These are phyloP conservation scores for Narthecium ossifragum DNA, from an alignment of 106 monocot species.

Conservation along the genomic window DNA sequence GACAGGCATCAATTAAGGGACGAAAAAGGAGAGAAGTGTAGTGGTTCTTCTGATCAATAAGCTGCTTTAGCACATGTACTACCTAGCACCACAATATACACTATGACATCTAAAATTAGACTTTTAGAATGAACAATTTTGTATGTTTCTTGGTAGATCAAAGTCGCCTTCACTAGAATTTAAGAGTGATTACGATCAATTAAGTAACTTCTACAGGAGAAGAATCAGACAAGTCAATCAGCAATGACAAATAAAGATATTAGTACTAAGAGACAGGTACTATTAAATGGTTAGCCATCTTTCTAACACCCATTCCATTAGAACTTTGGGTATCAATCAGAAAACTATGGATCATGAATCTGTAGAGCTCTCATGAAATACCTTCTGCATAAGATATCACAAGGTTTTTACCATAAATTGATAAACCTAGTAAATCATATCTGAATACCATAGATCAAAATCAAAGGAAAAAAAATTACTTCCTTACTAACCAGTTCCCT, in stretches of 20 bases:
- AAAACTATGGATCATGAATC: not conserved
- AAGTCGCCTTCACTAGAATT: not conserved
- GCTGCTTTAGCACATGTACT: not conserved
- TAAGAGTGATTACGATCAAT: no score
- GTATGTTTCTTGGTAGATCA: not conserved
- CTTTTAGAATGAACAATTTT: not conserved
- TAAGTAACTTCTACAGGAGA: no score
- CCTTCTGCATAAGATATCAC: no score
- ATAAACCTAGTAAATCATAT: not conserved
- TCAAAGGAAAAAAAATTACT: not conserved
- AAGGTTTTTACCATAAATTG: no score
- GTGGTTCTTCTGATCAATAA: no score
- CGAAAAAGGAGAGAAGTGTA: not conserved
- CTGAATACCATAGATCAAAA: not conserved
- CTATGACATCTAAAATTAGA: not conserved
- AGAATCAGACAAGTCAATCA: no score
- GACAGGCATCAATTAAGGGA: not conserved
- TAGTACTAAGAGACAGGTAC: not conserved
- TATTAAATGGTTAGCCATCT: not conserved
- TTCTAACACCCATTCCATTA: not conserved
- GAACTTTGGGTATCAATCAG: no score
- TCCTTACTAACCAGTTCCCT: constrained; percentile 70
- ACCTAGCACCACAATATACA: not conserved
- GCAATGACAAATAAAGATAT: not conserved
- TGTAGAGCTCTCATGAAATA: no score